Evolutionary conservation across 768 basidiomycete genomes (phyloP), one percentile per base, ranked within the genome.

Genomic region (Trichaptum fuscoviolaceum): DNA sequence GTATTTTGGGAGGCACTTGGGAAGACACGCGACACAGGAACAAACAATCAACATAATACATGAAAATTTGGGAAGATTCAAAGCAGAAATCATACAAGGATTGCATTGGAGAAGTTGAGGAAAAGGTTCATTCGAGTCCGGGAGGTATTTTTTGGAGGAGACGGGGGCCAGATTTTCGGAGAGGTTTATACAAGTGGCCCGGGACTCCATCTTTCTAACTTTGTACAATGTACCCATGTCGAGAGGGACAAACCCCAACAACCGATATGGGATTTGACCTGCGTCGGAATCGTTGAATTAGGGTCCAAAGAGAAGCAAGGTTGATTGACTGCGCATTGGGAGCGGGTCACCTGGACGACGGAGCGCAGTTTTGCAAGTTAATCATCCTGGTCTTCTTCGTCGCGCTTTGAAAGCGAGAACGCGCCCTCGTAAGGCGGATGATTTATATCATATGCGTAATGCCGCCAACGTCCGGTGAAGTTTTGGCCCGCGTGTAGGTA

Each of bases 391-490:
- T 59, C 42, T 8, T 42, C 25, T 34, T 75, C 77, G 34, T 80
- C 77, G 67, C 83, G 76, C 73, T 79, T 78, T 35, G 85, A 84
- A 81, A 88, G 83, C 58, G 83, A 79, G 70, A 91, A 89, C 7
- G 90, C 81, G 34, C 86, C 83, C 72, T 92, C 90, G 74, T 84
- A 85, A 12, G 81, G 80, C 0, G 87, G 87, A 10, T 77, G 71
- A 6, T 79, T 73, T 2, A 80, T 77, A 58, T 84, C 83, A 66
- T 72, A 78, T 64, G 72, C 74, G 81, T 82, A 79, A 77, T 60
- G 75, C 75, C 91, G 80, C 91, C 91, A 92, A 66, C 86, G 87
- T 5, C 91, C 91, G 18, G 90, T 88, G 67, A 92, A 84, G 66
- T 83, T 89, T 66, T 83, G 76, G 9, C 83, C 84, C 0, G 85